phyloP scores from a whole-genome alignment of 805 yeast species.

The Yamadazyma phyllophila region DNA sequence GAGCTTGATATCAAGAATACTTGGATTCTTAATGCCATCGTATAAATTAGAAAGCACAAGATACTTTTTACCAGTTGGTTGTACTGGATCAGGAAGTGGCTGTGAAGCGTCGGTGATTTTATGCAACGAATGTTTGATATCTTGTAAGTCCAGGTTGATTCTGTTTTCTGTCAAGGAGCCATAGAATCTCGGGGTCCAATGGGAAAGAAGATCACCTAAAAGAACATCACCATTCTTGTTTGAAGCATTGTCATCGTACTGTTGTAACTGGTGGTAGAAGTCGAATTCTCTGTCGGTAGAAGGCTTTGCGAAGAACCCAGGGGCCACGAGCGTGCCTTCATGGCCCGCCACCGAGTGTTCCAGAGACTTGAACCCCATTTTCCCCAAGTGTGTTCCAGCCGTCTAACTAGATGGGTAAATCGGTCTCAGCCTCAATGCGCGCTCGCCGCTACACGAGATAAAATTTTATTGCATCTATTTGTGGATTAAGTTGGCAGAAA shows the following conservation, averaged over 20 bases:
- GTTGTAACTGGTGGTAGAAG: slow-evolving; percentile 50
- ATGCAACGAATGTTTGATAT: background rate
- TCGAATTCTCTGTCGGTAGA: slow-evolving; percentile 62
- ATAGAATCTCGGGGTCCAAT: slow-evolving; percentile 64
- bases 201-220: slow-evolving; percentile 29
- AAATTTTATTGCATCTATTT: background rate
- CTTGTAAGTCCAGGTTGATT: background rate
- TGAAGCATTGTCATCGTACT: slow-evolving; percentile 9
- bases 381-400: background rate
- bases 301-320: slow-evolving; percentile 75
- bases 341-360: slow-evolving; percentile 90
- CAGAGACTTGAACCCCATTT: background rate
- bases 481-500: background rate
- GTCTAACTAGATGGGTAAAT: too few relatives aligned
- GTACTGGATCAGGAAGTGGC: slow-evolving; percentile 2
- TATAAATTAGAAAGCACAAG: slow-evolving; percentile 73
- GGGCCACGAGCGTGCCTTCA: slow-evolving; percentile 63
- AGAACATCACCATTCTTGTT: slow-evolving; percentile 17
- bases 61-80: slow-evolving; percentile 27
- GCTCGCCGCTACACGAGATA: slow-evolving; percentile 2
- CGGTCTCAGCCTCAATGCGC: background rate
- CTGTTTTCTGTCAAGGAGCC: slow-evolving; percentile 57
- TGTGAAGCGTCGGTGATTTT: background rate
- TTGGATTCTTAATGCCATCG: slow-evolving; percentile 60
- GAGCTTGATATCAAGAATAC: slow-evolving; percentile 78